Evolutionary conservation across 1,284 basidiomycete species (phyloP), one percentile per base, ranked within the genome.

Genomic region (Naganishia sp.): DNA sequence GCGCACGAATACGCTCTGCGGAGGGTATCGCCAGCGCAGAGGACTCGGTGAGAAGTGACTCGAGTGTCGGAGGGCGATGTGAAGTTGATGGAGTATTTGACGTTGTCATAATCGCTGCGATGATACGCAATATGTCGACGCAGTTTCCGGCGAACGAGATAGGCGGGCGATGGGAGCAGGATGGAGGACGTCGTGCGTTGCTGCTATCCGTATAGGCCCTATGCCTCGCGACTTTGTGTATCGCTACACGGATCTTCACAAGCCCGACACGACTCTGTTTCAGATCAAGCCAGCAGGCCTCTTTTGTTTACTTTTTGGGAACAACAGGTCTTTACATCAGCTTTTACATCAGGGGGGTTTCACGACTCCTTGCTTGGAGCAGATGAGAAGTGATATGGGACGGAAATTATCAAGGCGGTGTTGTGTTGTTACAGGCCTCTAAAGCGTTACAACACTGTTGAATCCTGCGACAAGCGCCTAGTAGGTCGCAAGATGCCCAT

Each of bases 1-100:
- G 83, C 0, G 92, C 87, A 71, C 89, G 87, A 0, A 96, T 82
- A 11, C 92, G 87, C 21, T 73, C 69, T 57, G 69, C 11, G 82
- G 84, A 43, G 76, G 82, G 11, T 84, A 66, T 65, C 9, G 72
- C 31, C 9, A 70, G 58, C 0, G 70, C 67, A 2, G 74, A 65
- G 10, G 73, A 69, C 5, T 57, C 55, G 6, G 68, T 47, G 21
- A 31, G 43, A 35, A 65, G 63, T 11, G 45, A 56, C 23, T 41
- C 45, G 6, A 50, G 63, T 18, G 39, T 53, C 17, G 51, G 1
- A 46, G 52, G 52, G 18, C 61, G 61, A 42, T 21, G 21, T 46
- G 61, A 23, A 23, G 51, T 10, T 35, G 61, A 23, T 28, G 25
- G 23, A 3, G 35, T 32, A 15, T 18, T 42, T 41, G 55, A 47